These are phyloP conservation scores for Exophiala sideris DNA, from an alignment of 2,329 filamentous ascomycete genomes.

Conservation along the genomic window DNA sequence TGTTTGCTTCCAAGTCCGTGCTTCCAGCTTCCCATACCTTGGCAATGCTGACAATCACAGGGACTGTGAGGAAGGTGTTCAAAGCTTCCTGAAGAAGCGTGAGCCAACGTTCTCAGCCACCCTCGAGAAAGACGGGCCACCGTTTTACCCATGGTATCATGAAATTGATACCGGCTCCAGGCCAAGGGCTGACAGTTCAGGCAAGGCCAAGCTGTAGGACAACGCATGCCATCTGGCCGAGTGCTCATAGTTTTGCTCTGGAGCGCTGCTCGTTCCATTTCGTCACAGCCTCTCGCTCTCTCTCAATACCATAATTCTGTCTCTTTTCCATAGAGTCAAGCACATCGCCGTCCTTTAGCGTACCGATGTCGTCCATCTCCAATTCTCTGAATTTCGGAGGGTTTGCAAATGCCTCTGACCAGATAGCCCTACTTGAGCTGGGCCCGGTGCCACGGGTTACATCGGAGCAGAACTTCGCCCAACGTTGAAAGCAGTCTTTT, in stretches of 20 bases:
- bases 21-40: neutral
- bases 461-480: slow-evolving; percentile 52
- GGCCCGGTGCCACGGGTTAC: slow-evolving; percentile 32
- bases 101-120: slow-evolving; percentile 59
- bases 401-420: slow-evolving; percentile 34
- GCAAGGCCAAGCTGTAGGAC: slow-evolving; percentile 10
- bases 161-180: slow-evolving; percentile 44
- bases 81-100: slow-evolving; percentile 66
- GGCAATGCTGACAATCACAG: slow-evolving; percentile 29
- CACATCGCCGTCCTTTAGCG: slow-evolving; percentile 38
- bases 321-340: slow-evolving; percentile 30
- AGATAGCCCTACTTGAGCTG: slow-evolving; percentile 23
- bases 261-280: slow-evolving; percentile 31
- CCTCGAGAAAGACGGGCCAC: slow-evolving; percentile 58
- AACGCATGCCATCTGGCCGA: too few relatives aligned
- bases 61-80: slow-evolving; percentile 65
- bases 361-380: slow-evolving; percentile 34
- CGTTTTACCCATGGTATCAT: slow-evolving; percentile 67
- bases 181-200: neutral
- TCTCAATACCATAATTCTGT: slow-evolving; percentile 34
- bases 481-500: slow-evolving; percentile 53
- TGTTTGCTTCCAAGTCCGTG: slow-evolving; percentile 37
- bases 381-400: slow-evolving; percentile 31
- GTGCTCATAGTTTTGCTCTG: slow-evolving; percentile 32
- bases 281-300: slow-evolving; percentile 35